Evolutionary conservation across 2,329 filamentous ascomycete species (phyloP).

Genomic region (Colletotrichum liriopes): DNA sequence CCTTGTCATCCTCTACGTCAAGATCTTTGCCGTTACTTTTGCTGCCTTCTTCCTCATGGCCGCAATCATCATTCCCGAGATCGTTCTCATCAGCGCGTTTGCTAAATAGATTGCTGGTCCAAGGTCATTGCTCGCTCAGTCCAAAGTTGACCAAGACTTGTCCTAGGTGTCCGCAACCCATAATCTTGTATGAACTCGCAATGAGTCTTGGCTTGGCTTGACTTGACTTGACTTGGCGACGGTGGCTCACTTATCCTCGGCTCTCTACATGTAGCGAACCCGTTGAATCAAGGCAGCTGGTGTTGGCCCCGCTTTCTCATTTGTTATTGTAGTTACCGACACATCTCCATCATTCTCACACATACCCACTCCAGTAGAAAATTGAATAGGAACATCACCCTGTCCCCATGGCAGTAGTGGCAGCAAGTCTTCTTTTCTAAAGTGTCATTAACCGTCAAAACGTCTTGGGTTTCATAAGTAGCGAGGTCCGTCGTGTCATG

Average conservation of each 20-base stretch:
- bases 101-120: not conserved
- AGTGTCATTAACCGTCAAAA: slow-evolving; percentile 40
- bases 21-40: slow-evolving; percentile 74
- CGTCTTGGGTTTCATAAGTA: slow-evolving; percentile 39
- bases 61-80: slow-evolving; percentile 67
- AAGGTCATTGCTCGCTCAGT: not conserved
- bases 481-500: slow-evolving; percentile 34
- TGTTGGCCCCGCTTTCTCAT: not conserved
- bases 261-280: no score
- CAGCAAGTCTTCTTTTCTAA: slow-evolving; percentile 22
- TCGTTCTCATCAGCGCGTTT: slow-evolving; percentile 59
- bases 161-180: not conserved
- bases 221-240: not conserved
- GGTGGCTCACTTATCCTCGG: not conserved
- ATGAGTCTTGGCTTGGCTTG: not conserved
- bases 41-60: slow-evolving; percentile 63
- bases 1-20: slow-evolving; percentile 81
- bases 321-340: not conserved
- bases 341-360: no score
- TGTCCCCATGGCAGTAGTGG: not conserved
- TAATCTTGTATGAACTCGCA: not conserved
- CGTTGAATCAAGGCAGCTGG: not conserved
- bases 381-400: not conserved
- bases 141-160: not conserved
- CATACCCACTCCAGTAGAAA: not conserved